Evolutionary conservation across 192 early-diverging fungal genomes (phyloP).

Genomic region (Funneliformis geosporum): DNA sequence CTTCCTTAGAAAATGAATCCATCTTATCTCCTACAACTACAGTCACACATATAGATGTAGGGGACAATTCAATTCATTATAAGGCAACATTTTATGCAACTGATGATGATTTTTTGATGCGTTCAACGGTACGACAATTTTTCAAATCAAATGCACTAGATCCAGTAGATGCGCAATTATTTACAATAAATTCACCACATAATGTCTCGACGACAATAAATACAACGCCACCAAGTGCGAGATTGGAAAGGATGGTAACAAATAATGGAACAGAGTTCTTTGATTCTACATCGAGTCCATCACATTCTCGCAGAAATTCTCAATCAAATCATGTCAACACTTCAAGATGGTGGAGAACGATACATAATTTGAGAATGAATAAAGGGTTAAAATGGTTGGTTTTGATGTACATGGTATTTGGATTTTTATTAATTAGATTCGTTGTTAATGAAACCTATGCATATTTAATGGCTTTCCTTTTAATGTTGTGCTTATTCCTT

Average conservation of each 20-base stretch:
- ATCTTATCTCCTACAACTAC: background rate
- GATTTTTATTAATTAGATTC: slow-evolving; percentile 17
- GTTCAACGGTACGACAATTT: slow-evolving; percentile 55
- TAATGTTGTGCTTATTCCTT: slow-evolving; percentile 8
- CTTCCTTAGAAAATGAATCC: background rate
- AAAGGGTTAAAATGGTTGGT: slow-evolving; percentile 8
- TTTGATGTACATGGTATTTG: slow-evolving; percentile 17
- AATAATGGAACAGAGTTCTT: background rate
- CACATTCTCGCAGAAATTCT: no score
- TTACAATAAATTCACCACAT: slow-evolving; percentile 48
- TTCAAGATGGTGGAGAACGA: background rate
- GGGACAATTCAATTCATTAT: background rate
- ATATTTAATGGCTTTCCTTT: slow-evolving; percentile 9
- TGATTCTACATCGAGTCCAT: background rate
- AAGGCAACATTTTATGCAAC: slow-evolving; percentile 48
- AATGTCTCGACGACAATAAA: background rate
- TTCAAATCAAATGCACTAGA: slow-evolving; percentile 71
- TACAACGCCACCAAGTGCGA: background rate
- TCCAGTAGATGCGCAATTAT: slow-evolving; percentile 61
- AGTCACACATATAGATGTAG: background rate
- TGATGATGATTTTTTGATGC: slow-evolving; percentile 74
- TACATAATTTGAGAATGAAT: slow-evolving; percentile 7
- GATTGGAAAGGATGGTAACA: background rate
- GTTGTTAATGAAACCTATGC: background rate
- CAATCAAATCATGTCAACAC: background rate